Conservation (phyloP, 805 yeast species). For the Candida stauntonica region DNA sequence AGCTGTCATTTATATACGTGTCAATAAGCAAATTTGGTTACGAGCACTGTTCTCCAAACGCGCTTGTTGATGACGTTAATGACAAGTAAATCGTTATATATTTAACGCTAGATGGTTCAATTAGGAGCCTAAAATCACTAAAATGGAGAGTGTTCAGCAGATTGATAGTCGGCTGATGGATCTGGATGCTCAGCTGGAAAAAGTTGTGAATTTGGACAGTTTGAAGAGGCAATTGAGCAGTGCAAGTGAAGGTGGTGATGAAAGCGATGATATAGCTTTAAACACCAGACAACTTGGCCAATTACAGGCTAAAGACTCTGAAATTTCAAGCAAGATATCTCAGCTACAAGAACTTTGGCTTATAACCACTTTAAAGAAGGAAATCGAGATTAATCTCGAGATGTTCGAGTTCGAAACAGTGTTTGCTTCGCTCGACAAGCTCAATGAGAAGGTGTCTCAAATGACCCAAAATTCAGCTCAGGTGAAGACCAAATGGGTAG, state of each 20-base stretch:
- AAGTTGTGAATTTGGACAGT: constrained; percentile 6
- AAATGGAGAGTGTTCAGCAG: no score
- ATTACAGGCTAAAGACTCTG: constrained; percentile 18
- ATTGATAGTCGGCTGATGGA: constrained; percentile 2
- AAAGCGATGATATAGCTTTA: background rate
- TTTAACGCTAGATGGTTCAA: background rate
- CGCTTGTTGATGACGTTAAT: no score
- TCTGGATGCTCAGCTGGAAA: constrained; percentile 5
- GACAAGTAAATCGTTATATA: no score
- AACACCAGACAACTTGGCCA: constrained; percentile 16
- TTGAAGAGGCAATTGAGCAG: constrained; percentile 12
- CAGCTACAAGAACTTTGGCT: constrained; percentile 24
- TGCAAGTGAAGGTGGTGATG: no score
- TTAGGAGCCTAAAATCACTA: no score
- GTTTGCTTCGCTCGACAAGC: constrained; percentile 17
- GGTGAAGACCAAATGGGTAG: constrained; percentile 9
- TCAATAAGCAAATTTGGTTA: constrained; percentile 13
- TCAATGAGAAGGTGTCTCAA: constrained; percentile 12
- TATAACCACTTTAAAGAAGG: constrained; percentile 21
- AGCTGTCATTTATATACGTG: background rate
- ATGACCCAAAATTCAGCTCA: constrained; percentile 6
- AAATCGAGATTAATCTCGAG: constrained; percentile 23
- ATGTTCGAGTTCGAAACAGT: constrained; percentile 24
- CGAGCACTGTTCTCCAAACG: no score
- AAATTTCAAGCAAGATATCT: constrained; percentile 17